Base-by-base conservation (phyloP, 2,329 filamentous ascomycete species). In the Xylaria sp. region DNA sequence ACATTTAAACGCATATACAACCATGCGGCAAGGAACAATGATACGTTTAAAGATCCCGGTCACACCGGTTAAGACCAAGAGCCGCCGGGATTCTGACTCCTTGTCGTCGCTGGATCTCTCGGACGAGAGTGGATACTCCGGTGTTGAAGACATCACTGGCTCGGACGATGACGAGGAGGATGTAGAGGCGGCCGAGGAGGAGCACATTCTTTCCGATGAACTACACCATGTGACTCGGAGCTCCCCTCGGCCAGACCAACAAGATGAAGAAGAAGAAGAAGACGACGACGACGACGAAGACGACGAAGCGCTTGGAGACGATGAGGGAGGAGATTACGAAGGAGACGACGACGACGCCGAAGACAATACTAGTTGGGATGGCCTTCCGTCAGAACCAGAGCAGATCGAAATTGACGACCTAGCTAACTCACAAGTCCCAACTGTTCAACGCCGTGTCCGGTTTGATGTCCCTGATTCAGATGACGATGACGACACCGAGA, bases 61-160 rank as follows among this genome's bases (percentile, higher is more conserved):
- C 61, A 79, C 80, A 61, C 81, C 83, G 71, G 78, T 79, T 77
- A 85, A 83, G 77, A 78, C 77, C 56, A 74, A 79, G 69, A 84
- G 81, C 70, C 85, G 86, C 70, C 81, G 85, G 59, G 81, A 78
- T 66, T 88, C 85, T 34, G 82, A 84, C 73, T 81, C 82, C 6
- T 87, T 86, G 6, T 86, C 87, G 10, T 87, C 86, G 1, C 79
- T 86, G 65, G 81, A 87, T 74, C 81, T 89, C 6, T 91, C 87
- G 67, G 91, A 93, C 75, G 86, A 86, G 59, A 88, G 86, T 61
- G 90, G 89, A 64, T 93, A 94, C 78, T 91, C 89, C 1, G 91
- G 85, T 43, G 90, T 97, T 67, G 92, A 95, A 76, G 88, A 93
- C 59, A 91, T 97, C 68, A 92, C 88, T 72, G 92, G 94, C 74